Percentiles rank a stretch among this genome's conserved stretches.
phyloP scores from a whole-genome alignment of 2,329 filamentous ascomycete genomes.

The Botrytis medusae region DNA sequence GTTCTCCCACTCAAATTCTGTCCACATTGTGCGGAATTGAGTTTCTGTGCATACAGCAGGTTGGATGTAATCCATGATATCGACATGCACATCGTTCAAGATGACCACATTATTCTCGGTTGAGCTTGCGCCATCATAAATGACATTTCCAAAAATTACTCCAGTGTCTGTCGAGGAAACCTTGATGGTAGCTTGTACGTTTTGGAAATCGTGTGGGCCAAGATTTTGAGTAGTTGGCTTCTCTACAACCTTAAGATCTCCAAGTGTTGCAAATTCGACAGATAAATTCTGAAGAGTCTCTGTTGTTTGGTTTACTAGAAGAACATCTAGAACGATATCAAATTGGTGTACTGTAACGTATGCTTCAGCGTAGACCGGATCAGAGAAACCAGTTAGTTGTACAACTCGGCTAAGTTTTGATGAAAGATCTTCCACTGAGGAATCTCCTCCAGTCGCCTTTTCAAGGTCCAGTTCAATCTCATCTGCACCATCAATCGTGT shows the following conservation, averaged over 20 bases:
- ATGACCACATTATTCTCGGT: conserved; percentile 97
- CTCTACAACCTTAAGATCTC: conserved; percentile 97
- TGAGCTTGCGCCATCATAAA: conserved; percentile 90
- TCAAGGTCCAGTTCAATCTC: conserved; percentile 88
- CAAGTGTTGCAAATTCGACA: conserved; percentile 96
- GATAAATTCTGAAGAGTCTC: conserved; percentile 96
- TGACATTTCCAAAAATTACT: conserved; percentile 97
- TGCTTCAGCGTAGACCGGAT: conserved; percentile 97
- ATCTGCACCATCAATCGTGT: conserved; percentile 75
- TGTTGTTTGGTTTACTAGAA: conserved; percentile 94
- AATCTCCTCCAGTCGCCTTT: conserved; percentile 89
- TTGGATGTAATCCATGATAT: conserved; percentile 99
- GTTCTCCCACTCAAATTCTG: conserved; percentile 99
- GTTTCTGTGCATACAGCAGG: conserved; percentile 95
- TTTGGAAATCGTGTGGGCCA: conserved; percentile 93
- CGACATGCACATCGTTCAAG: conserved; percentile 94
- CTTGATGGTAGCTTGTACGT: conserved; percentile 98
- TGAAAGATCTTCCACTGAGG: conserved; percentile 77
- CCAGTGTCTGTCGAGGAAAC: conserved; percentile 97
- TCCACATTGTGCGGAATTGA: conserved; percentile 99
- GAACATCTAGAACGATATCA: conserved; percentile 93
- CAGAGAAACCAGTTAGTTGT: conserved; percentile 96
- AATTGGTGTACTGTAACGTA: conserved; percentile 99
- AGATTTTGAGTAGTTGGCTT: conserved; percentile 94
- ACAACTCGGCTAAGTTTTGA: conserved; percentile 96